These are phyloP conservation scores for Phytopythium kandeliae DNA, from an alignment of 352 stramenopile species.

Conservation along the genomic window DNA sequence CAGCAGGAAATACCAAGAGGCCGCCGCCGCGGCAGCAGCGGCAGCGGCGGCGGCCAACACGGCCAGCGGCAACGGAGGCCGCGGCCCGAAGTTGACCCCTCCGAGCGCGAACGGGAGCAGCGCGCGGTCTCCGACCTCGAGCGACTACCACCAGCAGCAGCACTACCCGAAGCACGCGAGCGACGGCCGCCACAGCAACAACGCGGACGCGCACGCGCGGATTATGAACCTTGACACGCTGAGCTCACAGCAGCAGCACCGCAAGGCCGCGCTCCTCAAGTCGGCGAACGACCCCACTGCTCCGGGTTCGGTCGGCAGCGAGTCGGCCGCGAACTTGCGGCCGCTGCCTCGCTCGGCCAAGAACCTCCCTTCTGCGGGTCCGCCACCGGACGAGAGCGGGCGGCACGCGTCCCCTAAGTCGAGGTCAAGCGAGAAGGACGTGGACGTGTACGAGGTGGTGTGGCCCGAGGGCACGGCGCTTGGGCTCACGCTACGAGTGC, in stretches of 20 bases:
- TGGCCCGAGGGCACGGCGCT: constrained; percentile 65
- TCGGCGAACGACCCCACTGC: constrained; percentile 24
- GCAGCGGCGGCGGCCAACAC: neutral
- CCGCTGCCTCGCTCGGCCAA: constrained; percentile 4
- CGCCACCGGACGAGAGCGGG: neutral
- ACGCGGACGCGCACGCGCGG: constrained; percentile 25
- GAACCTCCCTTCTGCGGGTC: neutral
- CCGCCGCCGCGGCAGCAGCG: neutral
- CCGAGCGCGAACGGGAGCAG: neutral
- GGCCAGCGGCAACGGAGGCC: neutral
- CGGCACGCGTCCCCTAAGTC: constrained; percentile 7
- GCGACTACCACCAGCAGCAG: constrained; percentile 1
- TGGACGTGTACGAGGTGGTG: constrained; percentile 65
- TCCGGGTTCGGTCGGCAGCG: constrained; percentile 12
- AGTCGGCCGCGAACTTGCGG: constrained; percentile 5
- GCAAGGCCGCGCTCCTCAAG: constrained; percentile 36
- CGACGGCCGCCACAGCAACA: constrained; percentile 19
- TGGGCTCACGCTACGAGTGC: constrained; percentile 57
- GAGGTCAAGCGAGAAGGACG: constrained; percentile 30
- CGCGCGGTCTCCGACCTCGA: constrained; percentile 2
- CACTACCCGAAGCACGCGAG: constrained; percentile 9
- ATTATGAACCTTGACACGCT: constrained; percentile 36
- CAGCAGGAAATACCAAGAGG: constrained; percentile 4
- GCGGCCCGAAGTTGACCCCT: constrained; percentile 1
- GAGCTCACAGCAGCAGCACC: constrained; percentile 13